Evolutionary conservation across 2,329 filamentous ascomycete species (phyloP), one percentile per base, ranked within the genome.

Genomic region (Metarhizium brunneum): DNA sequence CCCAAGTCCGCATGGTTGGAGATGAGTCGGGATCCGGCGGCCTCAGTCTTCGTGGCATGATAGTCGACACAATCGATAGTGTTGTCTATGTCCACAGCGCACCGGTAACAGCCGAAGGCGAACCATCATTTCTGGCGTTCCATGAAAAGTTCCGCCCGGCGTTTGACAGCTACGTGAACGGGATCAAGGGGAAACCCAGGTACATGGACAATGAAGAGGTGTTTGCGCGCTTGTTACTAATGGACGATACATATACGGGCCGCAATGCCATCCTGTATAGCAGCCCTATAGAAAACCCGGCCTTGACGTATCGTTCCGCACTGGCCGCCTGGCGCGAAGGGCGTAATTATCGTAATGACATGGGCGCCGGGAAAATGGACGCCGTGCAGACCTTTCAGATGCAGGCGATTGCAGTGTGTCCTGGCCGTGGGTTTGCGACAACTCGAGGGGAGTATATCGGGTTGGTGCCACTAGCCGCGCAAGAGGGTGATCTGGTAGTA

Each of bases 181-280:
- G 36, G 16, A 43, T 30, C 11, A 30, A 6, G n/a, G 50, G 10
- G 18, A 29, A 30, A n/a, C 50, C 50, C 13, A 52, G 40, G 7
- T 40, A 52, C 36, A 52, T 30, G 50, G 50, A 43, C 36, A 52
- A 52, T 14, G 36, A 52, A 30, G 50, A 52, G 20, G 18, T 42
- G 6, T 52, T 52, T 43, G 50, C 50, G 20, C 50, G 50, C n/a
- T 30, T 52, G 36, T n/a, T 52, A 18, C 50, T 52, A 16, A 51
- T 40, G 49, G 49, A 36, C 49, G 49, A 51, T 16, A 51, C 49
- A 4, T 51, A 38, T 40, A 38, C 32, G 32, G 49, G 49, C 8
- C 49, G 49, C n/a, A 51, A 51, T 51, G 49, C 49, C 16, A 51
- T 51, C 14, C 32, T 42, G 36, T 43, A 52, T 10, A 52, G 50